A percentile compares a stretch with the other conserved stretches of the same genome.
phyloP scores from a whole-genome alignment of 2,329 filamentous ascomycete genomes.

The Neofusicoccum laricinum region DNA sequence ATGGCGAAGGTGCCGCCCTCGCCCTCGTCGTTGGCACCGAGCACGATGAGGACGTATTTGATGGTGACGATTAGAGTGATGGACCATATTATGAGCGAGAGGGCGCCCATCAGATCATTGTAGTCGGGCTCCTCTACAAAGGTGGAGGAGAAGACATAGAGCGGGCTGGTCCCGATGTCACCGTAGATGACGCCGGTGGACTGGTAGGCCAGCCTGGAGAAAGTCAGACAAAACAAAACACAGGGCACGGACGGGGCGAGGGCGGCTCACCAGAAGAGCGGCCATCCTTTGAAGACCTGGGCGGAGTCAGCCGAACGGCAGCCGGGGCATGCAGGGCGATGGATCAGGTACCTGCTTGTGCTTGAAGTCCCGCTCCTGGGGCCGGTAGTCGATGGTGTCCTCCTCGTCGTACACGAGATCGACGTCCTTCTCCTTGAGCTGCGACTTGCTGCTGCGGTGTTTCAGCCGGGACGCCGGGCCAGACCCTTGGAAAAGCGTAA shows the following conservation, averaged over 20 bases:
- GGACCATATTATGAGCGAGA: conserved; percentile 69
- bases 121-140: conserved; percentile 56
- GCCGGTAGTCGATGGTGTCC: conserved; percentile 11
- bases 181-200: conserved; percentile 67
- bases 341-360: conserved; percentile 17
- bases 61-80: conserved; percentile 66
- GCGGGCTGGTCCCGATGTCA: conserved; percentile 65
- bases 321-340: not conserved
- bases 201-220: conserved; percentile 58
- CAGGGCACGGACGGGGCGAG: conserved; percentile 18
- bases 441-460: not conserved
- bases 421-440: conserved; percentile 14
- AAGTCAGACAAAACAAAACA: not conserved
- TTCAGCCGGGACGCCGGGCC: conserved; percentile 4
- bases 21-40: conserved; percentile 67
- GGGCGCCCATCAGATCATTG: conserved; percentile 60
- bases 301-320: not conserved
- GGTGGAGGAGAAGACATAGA: conserved; percentile 69
- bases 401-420: conserved; percentile 18
- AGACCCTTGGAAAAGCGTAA: conserved; percentile 6
- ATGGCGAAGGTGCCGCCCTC: conserved; percentile 69
- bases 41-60: conserved; percentile 66
- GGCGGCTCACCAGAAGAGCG: conserved; percentile 14
- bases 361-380: conserved; percentile 19
- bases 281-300: conserved; percentile 19